Evolutionary conservation across 1,139 yeast genomes (phyloP).

Genomic region (Sugiyamaella xylanicola): DNA sequence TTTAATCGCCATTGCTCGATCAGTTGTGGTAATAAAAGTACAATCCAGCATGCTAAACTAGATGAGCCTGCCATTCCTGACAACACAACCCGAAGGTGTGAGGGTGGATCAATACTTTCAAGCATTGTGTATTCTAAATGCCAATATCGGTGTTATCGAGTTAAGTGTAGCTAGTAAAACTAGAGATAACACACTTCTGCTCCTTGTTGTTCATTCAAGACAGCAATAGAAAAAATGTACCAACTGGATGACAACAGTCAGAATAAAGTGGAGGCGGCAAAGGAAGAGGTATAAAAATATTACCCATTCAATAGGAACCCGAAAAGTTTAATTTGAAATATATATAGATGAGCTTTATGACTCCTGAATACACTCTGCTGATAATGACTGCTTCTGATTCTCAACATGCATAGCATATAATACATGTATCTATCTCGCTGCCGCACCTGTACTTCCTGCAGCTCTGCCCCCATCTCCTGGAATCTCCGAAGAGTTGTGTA

Average conservation of each 20-base stretch:
- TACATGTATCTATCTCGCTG: background rate
- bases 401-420: background rate
- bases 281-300: too few species aligned
- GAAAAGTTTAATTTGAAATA: background rate
- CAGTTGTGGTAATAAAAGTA: conserved; percentile 75
- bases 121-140: background rate
- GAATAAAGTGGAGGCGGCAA: too few species aligned
- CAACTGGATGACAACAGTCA: too few species aligned
- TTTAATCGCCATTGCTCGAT: conserved; percentile 80
- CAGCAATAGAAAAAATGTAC: too few species aligned
- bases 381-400: background rate
- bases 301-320: too few species aligned
- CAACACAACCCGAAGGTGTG: conserved; percentile 45
- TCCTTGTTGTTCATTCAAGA: background rate
- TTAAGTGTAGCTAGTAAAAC: background rate
- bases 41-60: conserved; percentile 71
- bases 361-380: background rate
- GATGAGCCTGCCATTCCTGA: conserved; percentile 69
- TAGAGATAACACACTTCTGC: background rate
- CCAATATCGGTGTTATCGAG: background rate
- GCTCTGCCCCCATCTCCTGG: too few species aligned
- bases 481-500: too few species aligned
- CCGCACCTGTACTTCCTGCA: background rate
- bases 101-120: conserved; percentile 31
- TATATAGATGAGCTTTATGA: background rate